A percentile compares a stretch with the other conserved stretches of the same genome.
phyloP scores from a whole-genome alignment of 345 rosid genomes.

The Eucalyptus brandiana region DNA sequence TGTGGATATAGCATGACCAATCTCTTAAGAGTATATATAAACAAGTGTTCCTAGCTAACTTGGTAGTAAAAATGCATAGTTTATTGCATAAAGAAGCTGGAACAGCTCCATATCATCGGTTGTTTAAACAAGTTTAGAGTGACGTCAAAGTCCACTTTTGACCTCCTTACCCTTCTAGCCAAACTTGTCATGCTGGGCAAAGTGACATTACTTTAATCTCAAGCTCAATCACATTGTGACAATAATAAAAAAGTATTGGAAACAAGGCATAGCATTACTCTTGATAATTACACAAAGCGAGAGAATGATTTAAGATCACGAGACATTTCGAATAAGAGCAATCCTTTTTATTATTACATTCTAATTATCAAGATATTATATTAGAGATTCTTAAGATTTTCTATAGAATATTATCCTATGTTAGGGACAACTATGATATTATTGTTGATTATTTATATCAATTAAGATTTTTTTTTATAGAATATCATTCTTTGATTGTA shows the following conservation, averaged over 20 bases:
- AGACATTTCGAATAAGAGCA: neutral
- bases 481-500: too few relatives aligned
- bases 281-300: neutral
- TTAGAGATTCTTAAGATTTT: too few relatives aligned
- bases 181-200: neutral
- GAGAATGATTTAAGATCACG: neutral
- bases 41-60: neutral
- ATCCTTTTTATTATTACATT: neutral
- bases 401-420: too few relatives aligned
- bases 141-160: constrained; percentile 49
- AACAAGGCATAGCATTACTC: neutral
- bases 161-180: constrained; percentile 27
- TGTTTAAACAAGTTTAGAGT: constrained; percentile 72
- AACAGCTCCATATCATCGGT: constrained; percentile 3
- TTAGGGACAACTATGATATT: too few relatives aligned
- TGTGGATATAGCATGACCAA: neutral
- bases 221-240: too few relatives aligned
- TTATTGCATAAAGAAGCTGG: neutral
- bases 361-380: neutral
- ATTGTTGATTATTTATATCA: too few relatives aligned
- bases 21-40: neutral
- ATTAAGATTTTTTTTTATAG: too few relatives aligned
- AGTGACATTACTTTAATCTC: neutral
- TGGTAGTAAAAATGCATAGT: neutral
- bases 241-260: neutral